Conservation (phyloP, 441 rosid genomes). For the Mallotus repandus region DNA sequence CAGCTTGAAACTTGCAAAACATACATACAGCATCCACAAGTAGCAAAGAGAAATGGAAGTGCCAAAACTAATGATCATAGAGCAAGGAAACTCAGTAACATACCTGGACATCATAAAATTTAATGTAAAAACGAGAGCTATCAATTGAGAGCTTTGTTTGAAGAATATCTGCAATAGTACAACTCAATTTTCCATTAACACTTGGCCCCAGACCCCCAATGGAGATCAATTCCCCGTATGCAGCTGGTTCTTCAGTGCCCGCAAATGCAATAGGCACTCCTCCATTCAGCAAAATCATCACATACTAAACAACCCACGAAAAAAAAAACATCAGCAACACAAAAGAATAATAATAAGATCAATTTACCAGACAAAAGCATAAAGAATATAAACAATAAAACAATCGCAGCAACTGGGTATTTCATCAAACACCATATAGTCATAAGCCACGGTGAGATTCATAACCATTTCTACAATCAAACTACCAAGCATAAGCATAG, state of each 20-base stretch:
- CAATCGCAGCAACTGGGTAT: constrained; percentile 1
- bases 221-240: constrained; percentile 82
- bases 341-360: too few relatives aligned
- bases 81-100: neutral
- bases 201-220: constrained; percentile 72
- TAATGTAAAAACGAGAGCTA: constrained; percentile 85
- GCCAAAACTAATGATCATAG: neutral
- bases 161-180: constrained; percentile 75
- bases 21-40: neutral
- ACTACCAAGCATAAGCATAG: fast-evolving
- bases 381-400: neutral
- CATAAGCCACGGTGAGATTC: neutral
- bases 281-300: constrained; percentile 78
- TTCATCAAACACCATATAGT: constrained; percentile 40
- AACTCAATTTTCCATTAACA: constrained; percentile 76
- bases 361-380: neutral
- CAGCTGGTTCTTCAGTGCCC: constrained; percentile 85
- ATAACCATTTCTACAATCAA: neutral
- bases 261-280: constrained; percentile 88
- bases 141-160: constrained; percentile 80
- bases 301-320: constrained; percentile 46
- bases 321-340: too few relatives aligned
- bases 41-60: neutral
- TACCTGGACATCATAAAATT: constrained; percentile 80
- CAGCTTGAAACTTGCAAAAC: too few relatives aligned